Evolutionary conservation across 2,329 filamentous ascomycete species (phyloP).

Genomic region (Uncinocarpus reesii): DNA sequence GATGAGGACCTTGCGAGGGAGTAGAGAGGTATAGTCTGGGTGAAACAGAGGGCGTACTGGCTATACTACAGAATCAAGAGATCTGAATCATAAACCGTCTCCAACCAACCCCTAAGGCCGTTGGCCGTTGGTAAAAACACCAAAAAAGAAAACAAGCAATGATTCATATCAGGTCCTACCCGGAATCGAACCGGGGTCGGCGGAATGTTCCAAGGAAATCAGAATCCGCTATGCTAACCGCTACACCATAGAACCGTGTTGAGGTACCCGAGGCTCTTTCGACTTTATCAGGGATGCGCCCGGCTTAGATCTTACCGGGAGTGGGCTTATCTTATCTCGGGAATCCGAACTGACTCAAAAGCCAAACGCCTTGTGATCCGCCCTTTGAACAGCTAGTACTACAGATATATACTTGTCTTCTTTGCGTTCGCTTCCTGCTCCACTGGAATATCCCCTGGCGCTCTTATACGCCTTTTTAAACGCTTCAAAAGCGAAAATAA

Average conservation of each 20-base stretch:
- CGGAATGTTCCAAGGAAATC: background rate
- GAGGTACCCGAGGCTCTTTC: background rate
- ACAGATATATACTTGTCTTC: too few species aligned
- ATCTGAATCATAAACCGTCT: too few species aligned
- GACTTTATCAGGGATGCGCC: background rate
- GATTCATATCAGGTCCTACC: conserved; percentile 5
- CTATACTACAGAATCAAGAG: background rate
- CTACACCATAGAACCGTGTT: conserved; percentile 10
- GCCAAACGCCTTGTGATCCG: too few species aligned
- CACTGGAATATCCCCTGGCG: too few species aligned
- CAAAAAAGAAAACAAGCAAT: background rate
- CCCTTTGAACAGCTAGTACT: too few species aligned
- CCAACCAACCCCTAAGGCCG: too few species aligned
- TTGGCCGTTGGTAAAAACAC: background rate
- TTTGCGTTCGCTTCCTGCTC: too few species aligned
- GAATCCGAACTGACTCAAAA: too few species aligned
- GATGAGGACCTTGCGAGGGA: background rate
- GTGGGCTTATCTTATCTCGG: background rate
- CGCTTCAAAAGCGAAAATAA: too few species aligned
- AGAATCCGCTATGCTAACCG: conserved; percentile 11
- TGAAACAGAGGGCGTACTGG: background rate
- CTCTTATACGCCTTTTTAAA: too few species aligned
- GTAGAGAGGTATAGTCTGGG: background rate
- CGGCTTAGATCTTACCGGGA: background rate
- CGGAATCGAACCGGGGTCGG: conserved; percentile 13